Percentiles rank a stretch among this genome's conserved stretches.
Evolutionary conservation across 192 early-diverging fungal species (phyloP).

Genomic region (Coemansia sp.): DNA sequence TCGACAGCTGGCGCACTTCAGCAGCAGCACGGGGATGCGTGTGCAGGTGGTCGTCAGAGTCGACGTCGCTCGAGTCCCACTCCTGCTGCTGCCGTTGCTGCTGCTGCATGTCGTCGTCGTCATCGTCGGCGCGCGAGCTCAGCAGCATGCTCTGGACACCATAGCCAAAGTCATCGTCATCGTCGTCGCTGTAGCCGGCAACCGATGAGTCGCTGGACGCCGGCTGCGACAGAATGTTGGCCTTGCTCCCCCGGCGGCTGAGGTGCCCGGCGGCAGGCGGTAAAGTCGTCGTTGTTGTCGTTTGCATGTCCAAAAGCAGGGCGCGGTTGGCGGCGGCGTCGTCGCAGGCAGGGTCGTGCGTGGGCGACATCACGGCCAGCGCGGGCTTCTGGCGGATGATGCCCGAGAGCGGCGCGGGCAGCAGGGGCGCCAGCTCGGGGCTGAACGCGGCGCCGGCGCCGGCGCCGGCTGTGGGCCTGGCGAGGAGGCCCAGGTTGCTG

Average conservation of each 20-base stretch:
- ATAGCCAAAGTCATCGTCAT: not conserved
- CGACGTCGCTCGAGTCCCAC: conserved; percentile 26
- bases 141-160: not conserved
- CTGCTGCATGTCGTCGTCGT: not conserved
- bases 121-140: not conserved
- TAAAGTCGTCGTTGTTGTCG: too few species aligned
- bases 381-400: too few species aligned
- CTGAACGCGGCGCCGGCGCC: not conserved
- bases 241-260: conserved; percentile 1
- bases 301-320: not conserved
- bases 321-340: not conserved
- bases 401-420: not conserved
- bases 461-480: not conserved
- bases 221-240: conserved; percentile 7
- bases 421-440: not conserved
- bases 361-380: not conserved
- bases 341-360: too few species aligned
- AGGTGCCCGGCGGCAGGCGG: not conserved
- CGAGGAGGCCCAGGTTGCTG: conserved; percentile 14
- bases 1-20: too few species aligned
- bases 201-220: conserved; percentile 1
- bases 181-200: not conserved
- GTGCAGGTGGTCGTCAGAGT: conserved; percentile 32
- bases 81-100: not conserved
- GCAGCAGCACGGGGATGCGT: not conserved